Base-by-base conservation (phyloP, 371 early-diverging fungal species). In the Rhizopus sp. region DNA sequence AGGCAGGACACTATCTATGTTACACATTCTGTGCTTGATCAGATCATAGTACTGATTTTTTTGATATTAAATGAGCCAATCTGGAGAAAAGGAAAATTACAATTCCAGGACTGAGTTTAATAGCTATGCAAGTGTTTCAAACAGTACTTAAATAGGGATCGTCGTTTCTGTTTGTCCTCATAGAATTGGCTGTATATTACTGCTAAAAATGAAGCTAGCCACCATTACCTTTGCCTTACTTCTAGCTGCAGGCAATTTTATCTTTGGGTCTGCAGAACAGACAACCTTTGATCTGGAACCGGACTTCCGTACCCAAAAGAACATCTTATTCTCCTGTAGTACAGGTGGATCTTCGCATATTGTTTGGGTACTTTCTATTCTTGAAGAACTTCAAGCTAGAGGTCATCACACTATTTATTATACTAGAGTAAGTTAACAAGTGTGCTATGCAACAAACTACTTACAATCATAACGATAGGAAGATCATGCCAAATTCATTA, bases 281-380 rank as follows among this genome's bases (percentile, higher is more conserved):
- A 37, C 7, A 2, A 37, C 38, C 7, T 37, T 37, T 37, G 10
- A 37, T 7, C 13, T 37, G 38, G 38, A 7, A 7, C 13, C 30
- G 6, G 35, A 29, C 29, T 55, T 33, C 29, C 17, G 34, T 13
- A 33, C 7, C 5, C 23, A 7, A 8, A 57, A 57, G 23, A 50
- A 41, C 16, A 38, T 57, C 13, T 13, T 17, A 0, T 57, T 57
- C 17, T 17, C 30, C 7, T 29, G 41, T 0, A 7, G n/a, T 4
- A 13, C 15, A 30, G 57, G 57, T 57, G 57, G 57, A 12, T 41
- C 34, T 1, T 50, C 50, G 9, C 57, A 57, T 23, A 15, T 39
- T 7, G 3, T 23, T 3, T 57, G 57, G 57, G 57, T 57, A 0
- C 32, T 57, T 4, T 2, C 38, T 17, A 57, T 57, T 2, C 8